phyloP scores from a whole-genome alignment of 2,329 filamentous ascomycete species.

The Fusarium chuoi region DNA sequence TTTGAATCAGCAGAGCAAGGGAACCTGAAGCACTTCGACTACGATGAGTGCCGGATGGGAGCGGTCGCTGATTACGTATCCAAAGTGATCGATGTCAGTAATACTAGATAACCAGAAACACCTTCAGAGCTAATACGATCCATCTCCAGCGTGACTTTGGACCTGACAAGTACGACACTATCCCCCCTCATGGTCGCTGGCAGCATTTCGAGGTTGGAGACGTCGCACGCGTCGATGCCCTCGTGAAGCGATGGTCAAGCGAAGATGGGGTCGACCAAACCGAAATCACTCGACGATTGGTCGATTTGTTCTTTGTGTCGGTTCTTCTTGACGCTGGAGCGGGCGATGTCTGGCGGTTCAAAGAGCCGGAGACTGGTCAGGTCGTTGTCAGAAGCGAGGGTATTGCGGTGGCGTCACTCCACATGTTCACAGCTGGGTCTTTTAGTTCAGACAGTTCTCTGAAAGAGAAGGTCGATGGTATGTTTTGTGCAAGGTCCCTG shows the following conservation, averaged over 20 bases:
- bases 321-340: conserved; percentile 67
- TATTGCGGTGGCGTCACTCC: conserved; percentile 60
- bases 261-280: conserved; percentile 48
- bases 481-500: accelerated
- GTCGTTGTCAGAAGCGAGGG: conserved; percentile 59
- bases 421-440: conserved; percentile 59
- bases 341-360: conserved; percentile 60
- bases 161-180: conserved; percentile 56
- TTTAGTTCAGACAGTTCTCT: conserved; percentile 44
- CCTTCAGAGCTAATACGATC: accelerated
- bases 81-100: conserved; percentile 54
- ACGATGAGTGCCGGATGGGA: conserved; percentile 51
- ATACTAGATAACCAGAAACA: accelerated
- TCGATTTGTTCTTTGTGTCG: conserved; percentile 71
- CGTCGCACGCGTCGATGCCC: conserved; percentile 57
- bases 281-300: conserved; percentile 63
- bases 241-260: conserved; percentile 58
- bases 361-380: conserved; percentile 51
- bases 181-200: conserved; percentile 68
- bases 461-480: conserved; percentile 50
- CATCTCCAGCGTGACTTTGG: conserved; percentile 60
- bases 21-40: conserved; percentile 55
- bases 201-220: conserved; percentile 71
- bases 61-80: conserved; percentile 56
- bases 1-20: conserved; percentile 51